Evolutionary conservation across 2,329 filamentous ascomycete species (phyloP).

Genomic region (Periconia sp.): DNA sequence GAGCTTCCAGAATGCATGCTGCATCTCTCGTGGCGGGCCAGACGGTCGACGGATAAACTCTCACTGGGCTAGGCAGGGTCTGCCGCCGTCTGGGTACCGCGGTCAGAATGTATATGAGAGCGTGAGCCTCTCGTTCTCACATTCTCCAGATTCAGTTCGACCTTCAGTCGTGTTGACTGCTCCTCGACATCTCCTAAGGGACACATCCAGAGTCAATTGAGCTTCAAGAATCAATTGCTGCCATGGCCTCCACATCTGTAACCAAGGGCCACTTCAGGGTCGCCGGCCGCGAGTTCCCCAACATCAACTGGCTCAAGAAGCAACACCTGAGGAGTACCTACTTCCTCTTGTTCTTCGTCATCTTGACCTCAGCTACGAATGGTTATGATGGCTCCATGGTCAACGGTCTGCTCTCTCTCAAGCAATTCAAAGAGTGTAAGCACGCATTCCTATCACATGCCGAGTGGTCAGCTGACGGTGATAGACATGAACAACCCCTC

Average conservation of each 20-base stretch:
- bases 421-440: slow-evolving; percentile 29
- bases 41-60: slow-evolving; percentile 24
- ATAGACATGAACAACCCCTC: slow-evolving; percentile 29
- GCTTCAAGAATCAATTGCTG: slow-evolving; percentile 6
- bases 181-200: not conserved
- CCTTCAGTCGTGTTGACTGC: slow-evolving; percentile 13
- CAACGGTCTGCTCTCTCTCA: slow-evolving; percentile 30
- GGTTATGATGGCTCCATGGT: slow-evolving; percentile 29
- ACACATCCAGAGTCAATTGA: not conserved
- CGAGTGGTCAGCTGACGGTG: not conserved
- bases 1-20: slow-evolving; percentile 21
- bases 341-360: slow-evolving; percentile 25
- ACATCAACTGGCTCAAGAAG: slow-evolving; percentile 21
- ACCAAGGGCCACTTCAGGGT: slow-evolving; percentile 24
- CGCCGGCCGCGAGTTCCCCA: slow-evolving; percentile 20
- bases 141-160: slow-evolving; percentile 13
- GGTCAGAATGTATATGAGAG: slow-evolving; percentile 15
- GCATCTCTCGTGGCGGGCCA: slow-evolving; percentile 14
- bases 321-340: slow-evolving; percentile 21
- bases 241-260: slow-evolving; percentile 12
- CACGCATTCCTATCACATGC: not conserved
- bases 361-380: slow-evolving; percentile 26
- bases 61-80: slow-evolving; percentile 5
- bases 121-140: slow-evolving; percentile 7
- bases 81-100: slow-evolving; percentile 5